phyloP scores from a whole-genome alignment of 208 protist species.

The Angomonas desouzai region DNA sequence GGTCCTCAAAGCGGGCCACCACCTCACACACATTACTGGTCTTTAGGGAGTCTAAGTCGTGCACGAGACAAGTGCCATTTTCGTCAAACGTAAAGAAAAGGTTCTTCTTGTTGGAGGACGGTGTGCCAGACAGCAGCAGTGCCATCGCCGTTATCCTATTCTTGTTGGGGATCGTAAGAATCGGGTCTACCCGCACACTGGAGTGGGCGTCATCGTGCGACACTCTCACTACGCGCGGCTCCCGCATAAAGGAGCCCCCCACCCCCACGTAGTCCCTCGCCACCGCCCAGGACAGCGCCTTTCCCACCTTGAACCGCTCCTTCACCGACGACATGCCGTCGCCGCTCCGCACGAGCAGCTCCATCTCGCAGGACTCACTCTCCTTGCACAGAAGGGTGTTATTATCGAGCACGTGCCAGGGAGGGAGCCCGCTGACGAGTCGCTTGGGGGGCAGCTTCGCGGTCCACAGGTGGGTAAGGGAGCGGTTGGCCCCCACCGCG shows the following conservation, averaged over 20 bases:
- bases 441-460: slow-evolving; percentile 60
- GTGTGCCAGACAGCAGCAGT: slow-evolving; percentile 38
- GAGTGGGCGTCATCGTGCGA: slow-evolving; percentile 21
- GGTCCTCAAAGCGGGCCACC: slow-evolving; percentile 50
- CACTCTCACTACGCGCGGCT: slow-evolving; percentile 51
- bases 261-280: slow-evolving; percentile 39
- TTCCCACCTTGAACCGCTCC: slow-evolving; percentile 74
- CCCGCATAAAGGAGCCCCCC: slow-evolving; percentile 70
- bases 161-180: slow-evolving; percentile 43
- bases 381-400: slow-evolving; percentile 49
- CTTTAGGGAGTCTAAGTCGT: slow-evolving; percentile 33
- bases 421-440: slow-evolving; percentile 60
- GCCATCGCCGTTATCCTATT: slow-evolving; percentile 42
- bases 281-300: slow-evolving; percentile 56
- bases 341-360: slow-evolving; percentile 38
- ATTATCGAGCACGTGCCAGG: slow-evolving; percentile 32
- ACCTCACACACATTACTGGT: slow-evolving; percentile 29
- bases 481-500: slow-evolving; percentile 28
- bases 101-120: slow-evolving; percentile 63
- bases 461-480: slow-evolving; percentile 28
- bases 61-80: slow-evolving; percentile 47
- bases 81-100: slow-evolving; percentile 64
- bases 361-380: slow-evolving; percentile 55
- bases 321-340: slow-evolving; percentile 30
- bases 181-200: slow-evolving; percentile 16